Conservation (phyloP, 192 early-diverging fungal genomes). For the Entophlyctis luteolus region DNA sequence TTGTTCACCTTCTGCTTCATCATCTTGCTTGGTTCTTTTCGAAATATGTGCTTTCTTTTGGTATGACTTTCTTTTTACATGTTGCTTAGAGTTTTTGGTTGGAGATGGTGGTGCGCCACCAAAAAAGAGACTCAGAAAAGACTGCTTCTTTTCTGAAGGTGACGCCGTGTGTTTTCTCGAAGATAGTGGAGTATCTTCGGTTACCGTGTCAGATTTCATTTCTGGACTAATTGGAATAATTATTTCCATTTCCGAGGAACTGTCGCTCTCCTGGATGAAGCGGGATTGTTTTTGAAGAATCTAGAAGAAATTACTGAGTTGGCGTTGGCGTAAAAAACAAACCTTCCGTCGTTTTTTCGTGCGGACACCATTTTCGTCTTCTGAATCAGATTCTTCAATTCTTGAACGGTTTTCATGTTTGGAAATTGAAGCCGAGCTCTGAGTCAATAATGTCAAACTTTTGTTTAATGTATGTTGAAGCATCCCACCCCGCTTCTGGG, state of each 20-base stretch:
- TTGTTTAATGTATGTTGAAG: too few species aligned
- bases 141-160: background rate
- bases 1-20: conserved; percentile 21
- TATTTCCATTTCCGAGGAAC: background rate
- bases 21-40: conserved; percentile 12
- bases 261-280: background rate
- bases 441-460: too few species aligned
- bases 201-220: background rate
- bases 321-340: background rate
- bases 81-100: background rate
- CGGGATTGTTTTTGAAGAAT: background rate
- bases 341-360: background rate
- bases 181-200: background rate
- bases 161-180: background rate
- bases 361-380: background rate
- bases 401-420: too few species aligned
- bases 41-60: background rate
- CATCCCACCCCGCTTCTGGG: too few species aligned
- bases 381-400: background rate
- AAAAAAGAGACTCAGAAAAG: conserved; percentile 10
- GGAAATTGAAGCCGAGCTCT: too few species aligned
- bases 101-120: background rate
- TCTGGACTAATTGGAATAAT: background rate
- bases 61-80: background rate
- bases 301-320: background rate